A percentile compares a stretch with the other conserved stretches of the same genome.
These are phyloP conservation scores for Cocos nucifera DNA, from an alignment of 176 grass and related monocot species.

Conservation along the genomic window DNA sequence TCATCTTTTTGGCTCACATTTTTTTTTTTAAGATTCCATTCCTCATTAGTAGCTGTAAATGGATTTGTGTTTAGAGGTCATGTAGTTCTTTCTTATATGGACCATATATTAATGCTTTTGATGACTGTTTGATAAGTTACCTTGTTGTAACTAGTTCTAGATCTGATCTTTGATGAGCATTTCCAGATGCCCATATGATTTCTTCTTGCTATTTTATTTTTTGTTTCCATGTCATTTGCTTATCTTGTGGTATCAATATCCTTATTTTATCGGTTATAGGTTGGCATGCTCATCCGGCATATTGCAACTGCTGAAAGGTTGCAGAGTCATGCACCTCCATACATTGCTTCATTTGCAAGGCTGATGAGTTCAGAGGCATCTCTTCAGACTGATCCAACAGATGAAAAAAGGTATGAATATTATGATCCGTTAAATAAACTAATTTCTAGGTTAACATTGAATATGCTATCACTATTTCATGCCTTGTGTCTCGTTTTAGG, in stretches of 20 bases:
- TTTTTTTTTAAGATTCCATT: too few relatives aligned
- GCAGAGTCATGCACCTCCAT: slow-evolving; percentile 29
- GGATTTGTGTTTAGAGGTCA: too few relatives aligned
- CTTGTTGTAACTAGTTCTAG: too few relatives aligned
- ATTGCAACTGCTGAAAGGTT: slow-evolving; percentile 19
- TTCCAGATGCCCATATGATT: background rate
- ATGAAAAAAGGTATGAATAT: slow-evolving; percentile 56
- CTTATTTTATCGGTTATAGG: slow-evolving; percentile 26
- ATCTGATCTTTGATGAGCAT: too few relatives aligned
- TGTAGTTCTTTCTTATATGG: too few relatives aligned
- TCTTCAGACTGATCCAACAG: slow-evolving; percentile 32
- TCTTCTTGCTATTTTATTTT: background rate
- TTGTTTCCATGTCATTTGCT: background rate
- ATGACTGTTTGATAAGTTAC: too few relatives aligned
- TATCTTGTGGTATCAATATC: background rate
- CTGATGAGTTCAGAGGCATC: slow-evolving; percentile 47
- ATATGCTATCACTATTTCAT: too few relatives aligned
- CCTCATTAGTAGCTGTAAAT: too few relatives aligned
- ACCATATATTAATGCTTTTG: too few relatives aligned
- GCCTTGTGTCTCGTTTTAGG: too few relatives aligned
- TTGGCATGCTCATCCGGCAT: slow-evolving; percentile 38
- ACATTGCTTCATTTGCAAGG: slow-evolving; percentile 31
- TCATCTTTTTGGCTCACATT: too few relatives aligned
- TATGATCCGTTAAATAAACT: background rate
- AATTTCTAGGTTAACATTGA: background rate